phyloP scores from a whole-genome alignment of 2,329 filamentous ascomycete genomes.

The Cladosporium sp. region DNA sequence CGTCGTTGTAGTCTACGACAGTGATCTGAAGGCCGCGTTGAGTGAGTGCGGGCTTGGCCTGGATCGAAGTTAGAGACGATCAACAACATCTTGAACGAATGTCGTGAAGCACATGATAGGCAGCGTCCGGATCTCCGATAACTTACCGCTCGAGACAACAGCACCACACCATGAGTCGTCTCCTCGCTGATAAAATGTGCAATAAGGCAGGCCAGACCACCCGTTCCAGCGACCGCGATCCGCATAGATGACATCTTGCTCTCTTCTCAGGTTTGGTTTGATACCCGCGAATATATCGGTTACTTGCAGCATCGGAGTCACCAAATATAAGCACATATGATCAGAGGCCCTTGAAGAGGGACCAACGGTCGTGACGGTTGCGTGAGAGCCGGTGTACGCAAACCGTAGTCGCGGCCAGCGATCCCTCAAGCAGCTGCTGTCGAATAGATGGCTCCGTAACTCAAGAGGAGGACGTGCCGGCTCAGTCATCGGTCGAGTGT shows the following conservation, averaged over 20 bases:
- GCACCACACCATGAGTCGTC: conserved; percentile 66
- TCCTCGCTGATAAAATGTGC: conserved; percentile 60
- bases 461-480: not conserved
- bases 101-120: not conserved
- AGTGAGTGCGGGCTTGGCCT: conserved; percentile 58
- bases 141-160: conserved; percentile 67
- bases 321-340: not conserved
- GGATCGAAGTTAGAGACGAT: conserved; percentile 20
- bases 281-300: too few species aligned
- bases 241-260: conserved; percentile 51
- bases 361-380: not conserved
- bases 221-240: conserved; percentile 63
- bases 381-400: not conserved
- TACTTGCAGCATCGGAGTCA: not conserved
- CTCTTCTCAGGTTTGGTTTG: not conserved
- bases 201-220: conserved; percentile 59
- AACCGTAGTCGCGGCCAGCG: not conserved
- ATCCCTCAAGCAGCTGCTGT: not conserved
- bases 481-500: not conserved
- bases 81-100: too few species aligned
- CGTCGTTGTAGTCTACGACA: conserved; percentile 65
- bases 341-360: not conserved
- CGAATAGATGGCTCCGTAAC: not conserved
- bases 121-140: not conserved
- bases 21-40: conserved; percentile 64